Conservation (phyloP, 257 asterid genomes). For the Fraxinus pennsylvanica region DNA sequence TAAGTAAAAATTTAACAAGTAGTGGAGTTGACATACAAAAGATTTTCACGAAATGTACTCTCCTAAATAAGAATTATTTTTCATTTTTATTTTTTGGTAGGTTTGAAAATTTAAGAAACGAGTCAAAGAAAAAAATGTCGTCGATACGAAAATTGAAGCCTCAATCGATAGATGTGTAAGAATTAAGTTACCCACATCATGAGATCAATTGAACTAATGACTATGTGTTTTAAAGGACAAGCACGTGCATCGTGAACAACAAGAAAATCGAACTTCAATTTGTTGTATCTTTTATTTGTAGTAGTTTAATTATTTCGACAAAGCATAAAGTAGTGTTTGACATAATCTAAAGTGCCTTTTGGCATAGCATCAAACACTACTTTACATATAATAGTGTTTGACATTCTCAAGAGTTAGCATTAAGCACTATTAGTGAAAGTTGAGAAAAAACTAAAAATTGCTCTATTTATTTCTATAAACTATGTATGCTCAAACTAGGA, state of each 20-base stretch:
- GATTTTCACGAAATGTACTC: slow-evolving; percentile 34
- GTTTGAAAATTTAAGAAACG: not conserved
- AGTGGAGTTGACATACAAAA: slow-evolving; percentile 73
- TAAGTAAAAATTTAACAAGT: not conserved
- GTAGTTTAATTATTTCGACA: not conserved
- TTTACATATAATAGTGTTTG: not conserved
- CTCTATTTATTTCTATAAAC: too few species aligned
- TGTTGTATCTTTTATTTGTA: too few species aligned
- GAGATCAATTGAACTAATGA: not conserved
- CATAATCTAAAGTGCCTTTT: not conserved
- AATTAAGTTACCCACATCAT: too few species aligned
- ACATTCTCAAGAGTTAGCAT: not conserved
- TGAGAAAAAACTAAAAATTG: too few species aligned
- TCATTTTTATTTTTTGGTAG: too few species aligned
- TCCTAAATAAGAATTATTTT: slow-evolving; percentile 25
- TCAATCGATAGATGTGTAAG: too few species aligned
- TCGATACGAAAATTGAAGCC: too few species aligned
- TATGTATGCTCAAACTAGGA: too few species aligned
- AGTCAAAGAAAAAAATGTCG: too few species aligned
- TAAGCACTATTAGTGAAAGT: too few species aligned
- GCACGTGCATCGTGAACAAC: not conserved
- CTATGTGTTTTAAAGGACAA: not conserved
- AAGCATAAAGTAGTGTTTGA: not conserved
- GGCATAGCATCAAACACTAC: not conserved
- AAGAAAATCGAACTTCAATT: too few species aligned